Evolutionary conservation across 2,329 filamentous ascomycete species (phyloP), one percentile per base, ranked within the genome.

Genomic region (Phyllosticta citribraziliensis): DNA sequence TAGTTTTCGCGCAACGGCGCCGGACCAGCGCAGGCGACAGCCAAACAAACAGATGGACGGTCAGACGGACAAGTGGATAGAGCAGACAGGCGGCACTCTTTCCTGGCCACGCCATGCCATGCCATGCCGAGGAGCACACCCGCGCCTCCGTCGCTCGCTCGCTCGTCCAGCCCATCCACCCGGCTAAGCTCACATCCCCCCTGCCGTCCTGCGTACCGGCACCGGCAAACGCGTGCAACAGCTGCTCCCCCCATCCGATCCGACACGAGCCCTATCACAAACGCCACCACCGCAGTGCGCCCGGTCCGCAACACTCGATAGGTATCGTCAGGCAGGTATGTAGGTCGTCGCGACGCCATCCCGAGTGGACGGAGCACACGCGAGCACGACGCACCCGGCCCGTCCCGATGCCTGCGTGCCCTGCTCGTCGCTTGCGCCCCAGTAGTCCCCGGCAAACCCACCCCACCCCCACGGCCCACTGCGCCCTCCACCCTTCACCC

Each of bases 341-440:
- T 30, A 30, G 27, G 27, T 30, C 27, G 27, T 30, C 27, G 1
- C 40, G 40, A n/a, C 40, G 14, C n/a, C 22, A 8, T 47, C 40
- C 17, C 40, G 40, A 47, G 12, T 47, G 40, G 40, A 3, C 14
- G 40, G 22, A 22, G 22, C 22, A 47, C 40, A 47, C 17, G 40
- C 40, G 17, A 47, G 40, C 40, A n/a, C 40, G 5, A 30, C 40
- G 35, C 55, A 61, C 59, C 59, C 59, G 59, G 59, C 55, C 59
- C 59, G 59, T 56, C 33, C 59, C 59, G 58, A 60, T 56, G 40
- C 40, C 22, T 33, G 47, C 47, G 11, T 24, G 22, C 56, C 20
- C n/a, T 11, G 10, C 52, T 47, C 14, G 12, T 17, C 40, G 17
- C 5, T 22, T 22, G 22, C 22, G 22, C 22, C 22, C 22, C 22